A percentile compares a stretch with the other conserved stretches of the same genome.
Evolutionary conservation across 1,284 basidiomycete species (phyloP).

Genomic region (Moesziomyces aphidis): DNA sequence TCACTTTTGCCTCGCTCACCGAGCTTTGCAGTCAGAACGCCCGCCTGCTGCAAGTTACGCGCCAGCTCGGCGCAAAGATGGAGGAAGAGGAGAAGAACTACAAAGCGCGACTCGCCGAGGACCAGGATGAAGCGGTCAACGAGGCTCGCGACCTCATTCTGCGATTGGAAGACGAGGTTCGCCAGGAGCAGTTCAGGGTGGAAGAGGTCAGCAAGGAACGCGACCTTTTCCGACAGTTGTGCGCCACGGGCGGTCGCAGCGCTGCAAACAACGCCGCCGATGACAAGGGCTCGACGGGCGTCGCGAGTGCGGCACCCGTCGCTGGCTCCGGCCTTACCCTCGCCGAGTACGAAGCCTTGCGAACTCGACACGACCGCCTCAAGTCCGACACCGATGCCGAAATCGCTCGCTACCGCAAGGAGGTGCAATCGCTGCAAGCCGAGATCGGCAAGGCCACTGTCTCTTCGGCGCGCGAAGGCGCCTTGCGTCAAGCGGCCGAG

Average conservation of each 20-base stretch:
- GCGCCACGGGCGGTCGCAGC: conserved; percentile 67
- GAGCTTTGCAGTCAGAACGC: conserved; percentile 90
- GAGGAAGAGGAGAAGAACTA: conserved; percentile 67
- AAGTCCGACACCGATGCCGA: conserved; percentile 81
- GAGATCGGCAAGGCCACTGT: conserved; percentile 69
- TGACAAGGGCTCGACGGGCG: conserved; percentile 4
- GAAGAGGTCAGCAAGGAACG: conserved; percentile 86
- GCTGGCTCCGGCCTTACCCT: conserved; percentile 16
- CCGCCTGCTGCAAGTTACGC: conserved; percentile 83
- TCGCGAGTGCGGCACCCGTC: not conserved
- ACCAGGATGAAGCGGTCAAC: conserved; percentile 82
- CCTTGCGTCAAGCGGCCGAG: conserved; percentile 56
- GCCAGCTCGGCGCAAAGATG: conserved; percentile 72
- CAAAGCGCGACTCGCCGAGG: conserved; percentile 68
- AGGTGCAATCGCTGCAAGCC: conserved; percentile 77
- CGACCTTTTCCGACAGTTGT: conserved; percentile 83
- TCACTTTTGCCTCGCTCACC: conserved; percentile 85
- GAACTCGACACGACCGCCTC: conserved; percentile 74
- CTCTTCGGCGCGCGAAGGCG: conserved; percentile 67
- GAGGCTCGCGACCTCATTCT: conserved; percentile 89
- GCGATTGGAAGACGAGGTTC: conserved; percentile 80
- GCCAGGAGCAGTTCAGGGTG: conserved; percentile 77
- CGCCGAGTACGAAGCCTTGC: conserved; percentile 47
- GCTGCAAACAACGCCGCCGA: conserved; percentile 15
- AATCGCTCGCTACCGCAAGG: conserved; percentile 77